Evolutionary conservation across 345 rosid species (phyloP), one percentile per base, ranked within the genome.

Genomic region (Eutrema yunnanense): DNA sequence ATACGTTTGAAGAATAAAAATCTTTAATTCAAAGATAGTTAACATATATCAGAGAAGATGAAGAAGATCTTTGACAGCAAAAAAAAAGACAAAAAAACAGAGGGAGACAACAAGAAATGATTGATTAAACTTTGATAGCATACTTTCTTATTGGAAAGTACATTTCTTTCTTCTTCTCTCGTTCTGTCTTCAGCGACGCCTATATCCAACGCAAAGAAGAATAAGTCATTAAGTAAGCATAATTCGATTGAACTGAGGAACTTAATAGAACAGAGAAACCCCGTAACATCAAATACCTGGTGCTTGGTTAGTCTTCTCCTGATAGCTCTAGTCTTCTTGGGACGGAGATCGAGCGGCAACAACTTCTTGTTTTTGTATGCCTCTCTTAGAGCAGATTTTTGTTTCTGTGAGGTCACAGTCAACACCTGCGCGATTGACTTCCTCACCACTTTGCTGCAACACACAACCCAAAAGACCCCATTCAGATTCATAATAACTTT

Each of bases 301-400:
- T 88, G 89, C 82, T 90, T 93, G 66, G 98, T 90, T 42, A 93
- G 97, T 80, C 85, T 85, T 65, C 98, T 85, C 50, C 97, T 90
- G 75, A 93, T 93, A 32, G 94, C 97, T 65, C 96, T 80, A 70
- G 98, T 93, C 90, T 93, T 93, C 89, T 93, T 93, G 66, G 96
- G 94, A 66, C 98, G 97, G 41, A 93, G 82, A 78, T 93, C 98
- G 6, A 93, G 97, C 0, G 98, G 98, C 82, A 90, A 63, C 40
- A 80, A 80, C 77, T 87, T 90, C 86, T 88, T 93, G 13, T 80
- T 88, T 85, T 87, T 85, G 78, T 86, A 93, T 5, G 75, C 98
- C 19, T 90, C 96, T 82, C 98, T 88, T 46, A 93, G 37, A 0
- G 92, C 90, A 44, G 88, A 73, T 85, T 93, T 93, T 84, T 93